Evolutionary conservation across 371 early-diverging fungal genomes (phyloP), one percentile per base, ranked within the genome.

Genomic region (Smittium culicis): DNA sequence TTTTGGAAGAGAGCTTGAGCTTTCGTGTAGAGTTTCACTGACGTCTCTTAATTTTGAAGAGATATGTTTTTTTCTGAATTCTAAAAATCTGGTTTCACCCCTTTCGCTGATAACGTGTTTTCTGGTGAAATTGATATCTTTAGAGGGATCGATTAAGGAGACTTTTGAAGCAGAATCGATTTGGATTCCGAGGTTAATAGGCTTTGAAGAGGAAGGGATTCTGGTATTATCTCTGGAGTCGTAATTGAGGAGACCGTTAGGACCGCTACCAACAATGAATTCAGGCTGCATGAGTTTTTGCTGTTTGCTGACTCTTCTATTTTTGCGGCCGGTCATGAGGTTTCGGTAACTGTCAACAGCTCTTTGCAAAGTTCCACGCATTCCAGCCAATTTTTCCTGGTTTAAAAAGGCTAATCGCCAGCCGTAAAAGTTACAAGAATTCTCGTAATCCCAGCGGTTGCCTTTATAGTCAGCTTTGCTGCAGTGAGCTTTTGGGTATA

Each of bases 271-370:
- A 30, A 63, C 35, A 63, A 63, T 32, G 35, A n/a, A 58, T 54
- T 56, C 66, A 57, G 56, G 66, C 66, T 66, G 56, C 60, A 58
- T 59, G 31, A 74, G 70, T 74, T 90, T 91, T 68, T 92, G 90
- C 72, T 91, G 85, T 61, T 91, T 81, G 11, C 89, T 84, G 0
- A 92, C 86, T 31, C 93, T 81, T 55, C 92, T 81, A 28, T 87
- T 88, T 63, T 91, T 81, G 74, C 86, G 83, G 56, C 88, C 87
- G 17, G 90, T 88, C 69, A 87, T 87, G 14, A 90, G 84, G 67
- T 93, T 90, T 62, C 96, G 84, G 72, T 90, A 97, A 35, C 88
- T 89, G 74, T 97, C 96, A 0, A 97, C 98, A 1, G 95, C 95
- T 0, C 96, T 81, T 74, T 97, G 98, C 62, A 97, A 83, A 57